These are phyloP conservation scores for Xylaria scruposa DNA, from an alignment of 495 filamentous ascomycete genomes.

Conservation along the genomic window DNA sequence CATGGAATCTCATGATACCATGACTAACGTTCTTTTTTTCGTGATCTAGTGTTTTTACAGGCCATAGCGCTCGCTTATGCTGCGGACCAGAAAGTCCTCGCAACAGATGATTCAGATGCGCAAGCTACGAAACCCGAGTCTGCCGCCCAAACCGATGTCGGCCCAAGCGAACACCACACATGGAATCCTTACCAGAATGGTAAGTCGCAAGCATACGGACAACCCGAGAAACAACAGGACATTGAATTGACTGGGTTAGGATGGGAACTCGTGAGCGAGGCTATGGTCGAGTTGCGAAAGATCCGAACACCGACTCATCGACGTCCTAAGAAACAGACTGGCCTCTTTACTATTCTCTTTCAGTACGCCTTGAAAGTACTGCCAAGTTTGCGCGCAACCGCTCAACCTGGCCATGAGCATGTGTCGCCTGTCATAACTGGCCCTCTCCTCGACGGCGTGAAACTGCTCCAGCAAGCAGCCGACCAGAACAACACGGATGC, in stretches of 20 bases:
- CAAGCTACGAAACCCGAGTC: conserved; percentile 38
- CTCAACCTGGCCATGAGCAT: conserved; percentile 42
- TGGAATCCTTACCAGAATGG: conserved; percentile 43
- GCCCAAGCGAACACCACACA: conserved; percentile 29
- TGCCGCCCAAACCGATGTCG: conserved; percentile 41
- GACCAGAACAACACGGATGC: conserved; percentile 82
- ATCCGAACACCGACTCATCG: conserved; percentile 45
- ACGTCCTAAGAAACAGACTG: conserved; percentile 45
- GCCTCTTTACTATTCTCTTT: conserved; percentile 47
- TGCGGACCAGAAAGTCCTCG: conserved; percentile 47
- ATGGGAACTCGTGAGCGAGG: conserved; percentile 53
- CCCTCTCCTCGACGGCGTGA: conserved; percentile 66
- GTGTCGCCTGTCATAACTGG: conserved; percentile 38
- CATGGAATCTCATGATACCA: not conserved
- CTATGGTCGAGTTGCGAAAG: conserved; percentile 51
- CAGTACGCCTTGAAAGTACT: conserved; percentile 48
- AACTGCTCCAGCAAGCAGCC: conserved; percentile 77
- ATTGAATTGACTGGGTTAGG: conserved; percentile 38
- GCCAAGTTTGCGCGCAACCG: conserved; percentile 50
- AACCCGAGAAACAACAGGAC: not conserved
- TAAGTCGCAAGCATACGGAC: conserved; percentile 19
- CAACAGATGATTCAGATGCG: conserved; percentile 31
- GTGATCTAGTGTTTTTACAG: conserved; percentile 55
- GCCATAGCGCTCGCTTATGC: conserved; percentile 43
- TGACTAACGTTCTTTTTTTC: conserved; percentile 1